A percentile compares a stretch with the other conserved stretches of the same genome.
These are phyloP conservation scores for Carex kokanica DNA, from an alignment of 176 grass and related monocot genomes.

Conservation along the genomic window DNA sequence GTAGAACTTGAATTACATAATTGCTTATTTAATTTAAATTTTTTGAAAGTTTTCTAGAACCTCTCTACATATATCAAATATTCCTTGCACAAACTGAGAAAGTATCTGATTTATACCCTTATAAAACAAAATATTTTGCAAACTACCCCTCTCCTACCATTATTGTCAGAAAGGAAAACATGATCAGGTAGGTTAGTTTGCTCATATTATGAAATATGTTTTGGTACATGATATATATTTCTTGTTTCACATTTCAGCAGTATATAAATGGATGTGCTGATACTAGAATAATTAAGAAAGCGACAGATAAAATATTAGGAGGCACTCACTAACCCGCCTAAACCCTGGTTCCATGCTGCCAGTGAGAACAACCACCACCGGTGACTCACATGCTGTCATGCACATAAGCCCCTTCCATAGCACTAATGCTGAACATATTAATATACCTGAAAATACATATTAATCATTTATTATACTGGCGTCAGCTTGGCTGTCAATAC, in stretches of 20 bases:
- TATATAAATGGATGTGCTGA: not conserved
- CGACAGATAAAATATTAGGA: not conserved
- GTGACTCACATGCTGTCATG: conserved; percentile 23
- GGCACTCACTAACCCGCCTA: conserved; percentile 1
- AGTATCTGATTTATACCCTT: not conserved
- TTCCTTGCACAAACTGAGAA: not conserved
- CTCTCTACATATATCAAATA: not conserved
- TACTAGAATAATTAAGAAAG: not conserved
- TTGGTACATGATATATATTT: not conserved
- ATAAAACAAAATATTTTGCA: not conserved
- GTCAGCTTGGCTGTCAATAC: too few species aligned
- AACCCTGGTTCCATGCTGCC: conserved; percentile 29
- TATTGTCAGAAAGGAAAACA: not conserved
- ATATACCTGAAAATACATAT: conserved; percentile 20
- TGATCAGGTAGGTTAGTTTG: not conserved
- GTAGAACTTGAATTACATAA: not conserved
- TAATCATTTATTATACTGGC: not conserved
- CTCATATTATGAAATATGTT: not conserved
- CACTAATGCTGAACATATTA: conserved; percentile 15
- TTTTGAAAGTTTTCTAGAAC: not conserved
- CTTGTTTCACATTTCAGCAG: not conserved
- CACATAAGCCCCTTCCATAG: conserved; percentile 29
- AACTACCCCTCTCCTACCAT: not conserved
- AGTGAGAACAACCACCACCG: conserved; percentile 20
- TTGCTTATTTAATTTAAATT: not conserved